phyloP scores from a whole-genome alignment of 1,139 yeast genomes.

The Lodderomyces orthopsilosis region DNA sequence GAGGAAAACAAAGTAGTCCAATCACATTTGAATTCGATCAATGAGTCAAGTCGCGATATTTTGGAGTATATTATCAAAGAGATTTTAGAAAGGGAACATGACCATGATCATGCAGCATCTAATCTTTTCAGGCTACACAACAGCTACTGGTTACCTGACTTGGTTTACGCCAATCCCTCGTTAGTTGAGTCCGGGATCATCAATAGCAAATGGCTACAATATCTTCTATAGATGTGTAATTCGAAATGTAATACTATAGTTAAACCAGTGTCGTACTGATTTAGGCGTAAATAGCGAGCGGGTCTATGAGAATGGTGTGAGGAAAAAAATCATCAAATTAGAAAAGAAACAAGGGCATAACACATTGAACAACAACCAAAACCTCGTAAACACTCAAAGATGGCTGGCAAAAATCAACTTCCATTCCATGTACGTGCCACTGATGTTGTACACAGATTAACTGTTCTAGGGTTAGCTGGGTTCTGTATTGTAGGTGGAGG shows the following conservation, averaged over 20 bases:
- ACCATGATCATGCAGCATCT: slow-evolving; percentile 20
- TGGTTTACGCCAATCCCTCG: slow-evolving; percentile 42
- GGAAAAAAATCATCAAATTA: neutral
- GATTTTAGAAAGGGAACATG: slow-evolving; percentile 25
- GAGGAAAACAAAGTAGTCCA: slow-evolving; percentile 21
- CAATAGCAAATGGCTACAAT: slow-evolving; percentile 38
- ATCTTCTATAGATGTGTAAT: slow-evolving; percentile 27
- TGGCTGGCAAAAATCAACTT: slow-evolving; percentile 28
- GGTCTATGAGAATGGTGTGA: neutral
- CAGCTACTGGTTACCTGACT: slow-evolving; percentile 41
- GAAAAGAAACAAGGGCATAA: too few species aligned
- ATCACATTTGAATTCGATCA: slow-evolving; percentile 22
- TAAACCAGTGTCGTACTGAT: neutral
- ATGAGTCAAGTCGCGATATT: slow-evolving; percentile 29
- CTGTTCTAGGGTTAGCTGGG: slow-evolving; percentile 77
- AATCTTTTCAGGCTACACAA: slow-evolving; percentile 39
- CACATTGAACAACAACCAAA: too few species aligned
- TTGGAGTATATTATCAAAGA: slow-evolving; percentile 33
- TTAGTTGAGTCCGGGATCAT: slow-evolving; percentile 37
- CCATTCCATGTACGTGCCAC: slow-evolving; percentile 56
- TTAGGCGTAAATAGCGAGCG: neutral
- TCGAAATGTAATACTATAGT: too few species aligned
- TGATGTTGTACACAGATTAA: slow-evolving; percentile 79
- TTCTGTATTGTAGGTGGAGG: slow-evolving; percentile 49
- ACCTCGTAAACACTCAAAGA: slow-evolving; percentile 9